Percentiles rank a stretch among this genome's conserved stretches.
phyloP scores from a whole-genome alignment of 2,329 filamentous ascomycete species.

The Helminthosporium solani region DNA sequence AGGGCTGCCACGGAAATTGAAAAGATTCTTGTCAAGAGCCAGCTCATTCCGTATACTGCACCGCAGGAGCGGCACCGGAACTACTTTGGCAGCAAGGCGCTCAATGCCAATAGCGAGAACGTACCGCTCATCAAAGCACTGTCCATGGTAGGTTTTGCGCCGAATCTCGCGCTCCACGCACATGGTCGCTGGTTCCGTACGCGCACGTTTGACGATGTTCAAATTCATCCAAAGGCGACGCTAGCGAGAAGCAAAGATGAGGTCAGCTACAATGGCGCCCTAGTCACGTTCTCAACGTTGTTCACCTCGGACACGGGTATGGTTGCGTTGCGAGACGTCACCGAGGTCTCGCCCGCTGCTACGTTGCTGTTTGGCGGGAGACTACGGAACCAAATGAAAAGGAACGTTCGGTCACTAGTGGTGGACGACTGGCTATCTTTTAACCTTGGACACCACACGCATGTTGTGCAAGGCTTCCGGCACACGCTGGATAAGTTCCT shows the following conservation, averaged over 20 bases:
- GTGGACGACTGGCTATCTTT: slow-evolving; percentile 4
- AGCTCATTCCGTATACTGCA: background rate
- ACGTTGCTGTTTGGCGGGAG: slow-evolving; percentile 5
- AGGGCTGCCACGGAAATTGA: background rate
- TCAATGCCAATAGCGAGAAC: slow-evolving; percentile 4
- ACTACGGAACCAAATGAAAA: background rate
- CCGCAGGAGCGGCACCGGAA: background rate
- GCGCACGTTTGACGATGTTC: background rate
- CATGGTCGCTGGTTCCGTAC: slow-evolving; percentile 1
- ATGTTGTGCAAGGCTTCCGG: background rate
- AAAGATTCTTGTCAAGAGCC: background rate
- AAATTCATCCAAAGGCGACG: slow-evolving; percentile 1
- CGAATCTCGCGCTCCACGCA: slow-evolving; percentile 1
- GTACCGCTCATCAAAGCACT: slow-evolving; percentile 3
- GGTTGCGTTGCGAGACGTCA: slow-evolving; percentile 2
- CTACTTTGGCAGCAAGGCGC: background rate
- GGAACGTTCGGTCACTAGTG: background rate
- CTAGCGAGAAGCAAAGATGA: background rate
- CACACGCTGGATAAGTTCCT: background rate
- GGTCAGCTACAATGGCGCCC: background rate
- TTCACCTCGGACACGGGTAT: background rate
- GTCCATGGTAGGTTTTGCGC: slow-evolving; percentile 3
- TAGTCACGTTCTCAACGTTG: slow-evolving; percentile 2
- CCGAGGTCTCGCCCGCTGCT: slow-evolving; percentile 1
- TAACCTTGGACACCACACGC: background rate